These are phyloP conservation scores for Hymenoscyphus albidus DNA, from an alignment of 2,329 filamentous ascomycete species.

Conservation along the genomic window DNA sequence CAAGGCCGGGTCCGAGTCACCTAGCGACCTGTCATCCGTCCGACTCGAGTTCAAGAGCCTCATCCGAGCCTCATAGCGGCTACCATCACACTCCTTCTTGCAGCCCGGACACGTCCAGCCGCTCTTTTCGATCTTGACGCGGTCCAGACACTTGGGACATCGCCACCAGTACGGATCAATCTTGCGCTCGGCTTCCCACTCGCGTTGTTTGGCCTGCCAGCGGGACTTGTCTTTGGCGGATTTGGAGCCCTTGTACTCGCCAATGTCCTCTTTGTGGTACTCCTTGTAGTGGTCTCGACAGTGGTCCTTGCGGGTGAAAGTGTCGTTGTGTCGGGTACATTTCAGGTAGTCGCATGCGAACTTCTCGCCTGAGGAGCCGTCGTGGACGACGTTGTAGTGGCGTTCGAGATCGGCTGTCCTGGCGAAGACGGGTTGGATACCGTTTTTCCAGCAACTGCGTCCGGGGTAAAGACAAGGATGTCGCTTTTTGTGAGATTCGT, in stretches of 20 bases:
- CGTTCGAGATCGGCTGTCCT: conserved; percentile 38
- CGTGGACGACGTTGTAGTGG: conserved; percentile 33
- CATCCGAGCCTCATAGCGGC: conserved; percentile 16
- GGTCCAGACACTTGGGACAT: conserved; percentile 29
- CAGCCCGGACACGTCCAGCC: conserved; percentile 26
- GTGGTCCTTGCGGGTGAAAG: conserved; percentile 47
- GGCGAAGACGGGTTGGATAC: conserved; percentile 20
- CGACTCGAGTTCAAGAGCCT: not conserved
- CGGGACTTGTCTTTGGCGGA: conserved; percentile 13
- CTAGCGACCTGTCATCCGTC: not conserved
- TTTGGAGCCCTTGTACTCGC: conserved; percentile 20
- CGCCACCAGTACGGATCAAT: conserved; percentile 26
- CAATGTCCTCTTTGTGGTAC: conserved; percentile 43
- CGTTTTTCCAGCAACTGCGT: conserved; percentile 18
- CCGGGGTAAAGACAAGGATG: conserved; percentile 26
- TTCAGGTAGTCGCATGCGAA: conserved; percentile 33
- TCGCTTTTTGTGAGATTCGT: not conserved
- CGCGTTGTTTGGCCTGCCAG: conserved; percentile 20
- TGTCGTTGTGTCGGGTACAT: conserved; percentile 32
- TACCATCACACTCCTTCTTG: conserved; percentile 25
- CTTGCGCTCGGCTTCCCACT: conserved; percentile 26
- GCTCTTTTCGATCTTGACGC: conserved; percentile 17
- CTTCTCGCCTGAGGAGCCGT: conserved; percentile 25
- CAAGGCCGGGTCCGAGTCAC: not conserved
- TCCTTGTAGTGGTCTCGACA: conserved; percentile 46